Base-by-base conservation (phyloP, 2,329 filamentous ascomycete genomes). In the Fusarium equiseti region DNA sequence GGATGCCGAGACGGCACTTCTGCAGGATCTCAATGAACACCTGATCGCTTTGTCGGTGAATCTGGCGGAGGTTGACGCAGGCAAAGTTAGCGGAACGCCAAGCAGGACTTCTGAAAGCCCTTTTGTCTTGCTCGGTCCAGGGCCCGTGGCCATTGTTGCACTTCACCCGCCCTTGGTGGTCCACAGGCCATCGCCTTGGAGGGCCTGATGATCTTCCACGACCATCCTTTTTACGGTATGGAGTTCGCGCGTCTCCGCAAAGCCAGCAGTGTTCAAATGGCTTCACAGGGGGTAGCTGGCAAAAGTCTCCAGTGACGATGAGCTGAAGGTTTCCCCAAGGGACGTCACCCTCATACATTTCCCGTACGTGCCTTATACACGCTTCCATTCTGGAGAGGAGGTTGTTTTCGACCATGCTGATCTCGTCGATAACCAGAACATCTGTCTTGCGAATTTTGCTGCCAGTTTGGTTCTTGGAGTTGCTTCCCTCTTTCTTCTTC, bases 371-470 rank as follows among this genome's bases (percentile, higher is more conserved):
- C 20, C 20, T 20, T 20, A 20, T 20, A 20, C 20, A 20, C 20
- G 20, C 20, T 20, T 20, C 73, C 15, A 77, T 70, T 20, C 70
- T 74, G 29, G 76, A 46, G 1, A 78, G 22, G 26, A 76, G 65
- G 38, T 71, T 61, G 84, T 85, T 87, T 52, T 89, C 87, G 0
- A 91, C 82, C 89, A 91, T 91, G 66, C 85, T 89, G 61, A 92
- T 87, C 76, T 91, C 90, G 70, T 91, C 89, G 18, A 91, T 87
- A 26, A 91, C 83, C 3, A 91, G 80, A 1, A 89, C 85, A 52
- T 90, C 81, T 0, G 20, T 20, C 20, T 20, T 20, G 20, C 20
- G 20, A 20, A 20, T 20, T 20, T 20, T 20, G 20, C 20, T 20
- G 20, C 20, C 20, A 20, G 20, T 20, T 20, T 20, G 20, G 20